Evolutionary conservation across 2,329 filamentous ascomycete species (phyloP).

Genomic region (Emergomyces orientalis): DNA sequence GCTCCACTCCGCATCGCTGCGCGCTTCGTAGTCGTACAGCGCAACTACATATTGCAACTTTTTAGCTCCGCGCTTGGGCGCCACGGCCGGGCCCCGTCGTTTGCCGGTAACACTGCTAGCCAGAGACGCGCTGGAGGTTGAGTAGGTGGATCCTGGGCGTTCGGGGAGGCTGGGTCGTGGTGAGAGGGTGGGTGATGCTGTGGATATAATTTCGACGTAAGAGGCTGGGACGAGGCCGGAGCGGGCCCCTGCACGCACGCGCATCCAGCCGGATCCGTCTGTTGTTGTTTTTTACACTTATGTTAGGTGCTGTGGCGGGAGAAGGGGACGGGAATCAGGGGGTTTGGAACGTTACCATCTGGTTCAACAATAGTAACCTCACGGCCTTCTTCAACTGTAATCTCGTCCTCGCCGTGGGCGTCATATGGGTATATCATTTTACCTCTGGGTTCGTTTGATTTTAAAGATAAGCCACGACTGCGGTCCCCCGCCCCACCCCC

Average conservation of each 20-base stretch:
- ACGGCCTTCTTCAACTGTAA: constrained; percentile 68
- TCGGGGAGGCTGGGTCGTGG: constrained; percentile 29
- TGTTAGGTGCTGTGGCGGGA: background rate
- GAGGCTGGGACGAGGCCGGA: constrained; percentile 80
- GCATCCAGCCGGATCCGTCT: constrained; percentile 92
- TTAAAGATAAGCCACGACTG: constrained; percentile 23
- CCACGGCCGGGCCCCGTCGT: constrained; percentile 87
- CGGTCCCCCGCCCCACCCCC: constrained; percentile 22
- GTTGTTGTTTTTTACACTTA: background rate
- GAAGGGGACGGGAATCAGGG: background rate
- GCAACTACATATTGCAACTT: constrained; percentile 90
- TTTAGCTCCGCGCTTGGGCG: constrained; percentile 82
- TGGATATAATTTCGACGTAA: constrained; percentile 63
- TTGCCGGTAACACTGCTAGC: constrained; percentile 50
- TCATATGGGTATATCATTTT: constrained; percentile 89
- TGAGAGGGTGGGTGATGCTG: constrained; percentile 35
- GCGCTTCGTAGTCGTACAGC: constrained; percentile 80
- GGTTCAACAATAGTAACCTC: constrained; percentile 71
- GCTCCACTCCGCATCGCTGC: constrained; percentile 75
- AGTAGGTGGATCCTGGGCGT: constrained; percentile 66
- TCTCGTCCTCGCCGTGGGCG: constrained; percentile 67
- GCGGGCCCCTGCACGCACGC: constrained; percentile 60
- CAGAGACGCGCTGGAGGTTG: constrained; percentile 64
- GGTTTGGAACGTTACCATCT: constrained; percentile 56
- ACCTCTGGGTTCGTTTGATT: constrained; percentile 52